Evolutionary conservation across 2,329 filamentous ascomycete genomes (phyloP).

Genomic region (Trichophyton simii): DNA sequence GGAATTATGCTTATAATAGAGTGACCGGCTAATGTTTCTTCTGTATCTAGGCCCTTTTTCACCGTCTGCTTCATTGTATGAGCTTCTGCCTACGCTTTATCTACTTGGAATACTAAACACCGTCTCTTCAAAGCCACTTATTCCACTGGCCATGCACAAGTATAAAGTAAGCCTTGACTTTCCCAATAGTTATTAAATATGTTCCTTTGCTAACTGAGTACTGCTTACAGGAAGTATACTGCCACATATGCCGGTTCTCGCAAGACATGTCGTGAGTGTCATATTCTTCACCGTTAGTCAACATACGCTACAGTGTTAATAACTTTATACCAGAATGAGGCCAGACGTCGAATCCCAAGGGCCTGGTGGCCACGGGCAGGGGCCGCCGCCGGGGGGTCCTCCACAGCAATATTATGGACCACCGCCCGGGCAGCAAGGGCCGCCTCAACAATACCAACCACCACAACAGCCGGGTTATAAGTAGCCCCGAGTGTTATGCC

Average conservation of each 20-base stretch:
- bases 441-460: constrained; percentile 6
- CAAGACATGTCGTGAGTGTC: constrained; percentile 14
- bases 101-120: neutral
- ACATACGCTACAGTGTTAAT: neutral
- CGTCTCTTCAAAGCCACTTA: constrained; percentile 16
- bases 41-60: constrained; percentile 21
- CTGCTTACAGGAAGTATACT: constrained; percentile 12
- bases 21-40: neutral
- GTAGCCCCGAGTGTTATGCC: neutral
- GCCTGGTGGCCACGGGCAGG: constrained; percentile 6
- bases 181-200: neutral
- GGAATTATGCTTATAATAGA: neutral
- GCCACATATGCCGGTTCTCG: constrained; percentile 15
- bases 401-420: constrained; percentile 4
- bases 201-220: neutral
- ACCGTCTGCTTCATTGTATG: constrained; percentile 25
- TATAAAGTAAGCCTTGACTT: constrained; percentile 38
- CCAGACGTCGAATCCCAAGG: constrained; percentile 15
- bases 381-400: neutral
- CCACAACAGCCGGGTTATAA: constrained; percentile 10
- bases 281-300: constrained; percentile 5
- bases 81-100: neutral
- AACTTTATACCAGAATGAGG: neutral
- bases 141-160: constrained; percentile 23
- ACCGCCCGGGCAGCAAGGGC: neutral